Evolutionary conservation across 495 filamentous ascomycete genomes (phyloP), one percentile per base, ranked within the genome.

Genomic region (Neurospora hispaniola): DNA sequence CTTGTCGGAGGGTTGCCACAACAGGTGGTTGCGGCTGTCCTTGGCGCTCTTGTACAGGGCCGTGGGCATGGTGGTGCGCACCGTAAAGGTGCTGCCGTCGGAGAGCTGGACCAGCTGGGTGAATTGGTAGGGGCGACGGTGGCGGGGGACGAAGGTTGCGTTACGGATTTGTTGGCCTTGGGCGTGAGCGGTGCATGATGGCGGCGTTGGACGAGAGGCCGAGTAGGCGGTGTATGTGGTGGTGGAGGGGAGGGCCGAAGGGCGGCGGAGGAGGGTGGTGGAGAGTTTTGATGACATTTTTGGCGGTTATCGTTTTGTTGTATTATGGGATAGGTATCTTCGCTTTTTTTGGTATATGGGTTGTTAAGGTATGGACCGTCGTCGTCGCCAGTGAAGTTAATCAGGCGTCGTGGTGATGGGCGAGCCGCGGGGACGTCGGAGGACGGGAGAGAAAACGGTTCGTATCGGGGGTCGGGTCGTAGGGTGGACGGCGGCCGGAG

Each of bases 101-200:
- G 90, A 90, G 75, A 97, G 91, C 71, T 94, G 95, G 71, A 98
- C 87, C 42, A 99, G 90, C 83, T 99, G 96, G 27, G 96, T 97
- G 88, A 97, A 97, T 76, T 91, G 93, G 88, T 98, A 98, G 42
- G 96, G 96, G 5, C 94, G 90, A 77, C 92, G 90, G 18, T 93
- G 93, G 4, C 96, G 94, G 42, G 87, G 89, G 78, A 99, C 88
- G 73, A 97, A 92, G n/a, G 91, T 92, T 35, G 96, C 96, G 79
- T 94, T 88, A n/a, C 93, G 92, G 80, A 85, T 73, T 78, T 87
- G 69, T 48, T 75, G n/a, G 39, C 39, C 35, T 38, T 38, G 35
- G 5, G 35, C 35, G 35, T 38, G 35, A 4, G 35, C 35, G 35
- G 35, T 38, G 35, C 35, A 38, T 38, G 35, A 38, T 6, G 35